These are phyloP conservation scores for Obelidium mucronatum DNA, from an alignment of 192 early-diverging fungal genomes.

Conservation along the genomic window DNA sequence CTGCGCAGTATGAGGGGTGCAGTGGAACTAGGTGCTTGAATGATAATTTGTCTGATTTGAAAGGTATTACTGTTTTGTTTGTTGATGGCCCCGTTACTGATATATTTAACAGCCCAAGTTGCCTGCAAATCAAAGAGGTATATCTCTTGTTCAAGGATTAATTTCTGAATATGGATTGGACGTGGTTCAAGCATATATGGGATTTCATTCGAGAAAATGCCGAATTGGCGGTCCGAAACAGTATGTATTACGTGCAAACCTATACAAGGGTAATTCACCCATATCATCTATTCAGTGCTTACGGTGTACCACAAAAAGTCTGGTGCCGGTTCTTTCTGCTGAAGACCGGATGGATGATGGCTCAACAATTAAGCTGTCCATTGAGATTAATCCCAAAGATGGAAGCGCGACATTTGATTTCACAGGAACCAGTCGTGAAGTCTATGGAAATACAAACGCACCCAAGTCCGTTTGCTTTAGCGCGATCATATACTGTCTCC, in stretches of 20 bases:
- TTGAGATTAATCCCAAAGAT: conserved; percentile 71
- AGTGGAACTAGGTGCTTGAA: conserved; percentile 85
- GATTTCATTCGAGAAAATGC: conserved; percentile 89
- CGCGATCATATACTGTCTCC: conserved; percentile 97
- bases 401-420: conserved; percentile 95
- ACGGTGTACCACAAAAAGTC: conserved; percentile 59
- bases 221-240: conserved; percentile 82
- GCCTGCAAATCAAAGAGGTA: conserved; percentile 97
- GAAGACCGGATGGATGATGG: conserved; percentile 95
- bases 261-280: too few species aligned
- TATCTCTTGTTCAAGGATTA: conserved; percentile 78
- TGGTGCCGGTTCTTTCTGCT: conserved; percentile 46
- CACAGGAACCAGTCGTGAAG: conserved; percentile 82
- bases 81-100: too few species aligned
- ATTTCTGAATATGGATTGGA: conserved; percentile 85
- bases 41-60: conserved; percentile 93
- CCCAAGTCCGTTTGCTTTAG: conserved; percentile 76
- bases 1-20: conserved; percentile 84
- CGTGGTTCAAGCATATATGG: conserved; percentile 96
- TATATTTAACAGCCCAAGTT: too few species aligned
- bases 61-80: too few species aligned
- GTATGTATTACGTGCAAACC: background rate
- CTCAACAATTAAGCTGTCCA: conserved; percentile 73
- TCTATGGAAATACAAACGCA: conserved; percentile 90
- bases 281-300: too few species aligned